Percentiles rank a stretch among this genome's conserved stretches.
phyloP scores from a whole-genome alignment of 306 rosid genomes.

The Sesbania bispinosa region DNA sequence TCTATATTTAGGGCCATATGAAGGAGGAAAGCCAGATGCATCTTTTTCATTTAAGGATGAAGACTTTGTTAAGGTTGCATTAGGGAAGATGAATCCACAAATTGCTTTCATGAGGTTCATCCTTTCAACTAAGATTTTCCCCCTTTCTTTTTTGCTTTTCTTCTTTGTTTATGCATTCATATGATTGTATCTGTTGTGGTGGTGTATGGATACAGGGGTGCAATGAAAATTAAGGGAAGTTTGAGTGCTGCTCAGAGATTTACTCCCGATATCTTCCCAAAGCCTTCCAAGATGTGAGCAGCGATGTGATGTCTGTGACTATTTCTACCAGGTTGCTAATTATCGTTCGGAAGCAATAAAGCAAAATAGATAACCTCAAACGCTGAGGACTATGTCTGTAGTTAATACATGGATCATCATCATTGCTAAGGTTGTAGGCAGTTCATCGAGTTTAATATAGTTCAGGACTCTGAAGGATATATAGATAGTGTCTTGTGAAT shows the following conservation, averaged over 20 bases:
- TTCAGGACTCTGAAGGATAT: conserved; percentile 3
- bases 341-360: background rate
- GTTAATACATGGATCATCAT: conserved; percentile 11
- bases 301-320: background rate
- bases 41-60: conserved; percentile 81
- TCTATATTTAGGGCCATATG: conserved; percentile 56
- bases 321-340: conserved; percentile 13
- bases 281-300: conserved; percentile 86
- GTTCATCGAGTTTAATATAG: conserved; percentile 6
- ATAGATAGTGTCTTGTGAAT: conserved; percentile 7
- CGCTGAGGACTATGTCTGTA: background rate
- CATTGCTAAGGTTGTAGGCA: conserved; percentile 17
- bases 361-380: conserved; percentile 14
- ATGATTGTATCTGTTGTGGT: background rate
- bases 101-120: conserved; percentile 85
- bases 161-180: conserved; percentile 1
- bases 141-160: background rate
- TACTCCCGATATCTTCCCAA: conserved; percentile 90
- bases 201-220: conserved; percentile 55
- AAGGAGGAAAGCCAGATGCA: conserved; percentile 95
- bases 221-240: conserved; percentile 86
- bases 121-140: background rate
- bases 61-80: conserved; percentile 82
- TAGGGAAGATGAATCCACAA: conserved; percentile 91
- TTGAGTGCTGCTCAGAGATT: conserved; percentile 86